Percentiles rank a stretch among this genome's conserved stretches.
phyloP scores from a whole-genome alignment of 352 stramenopile species.

The Thraustochytrium sp. region DNA sequence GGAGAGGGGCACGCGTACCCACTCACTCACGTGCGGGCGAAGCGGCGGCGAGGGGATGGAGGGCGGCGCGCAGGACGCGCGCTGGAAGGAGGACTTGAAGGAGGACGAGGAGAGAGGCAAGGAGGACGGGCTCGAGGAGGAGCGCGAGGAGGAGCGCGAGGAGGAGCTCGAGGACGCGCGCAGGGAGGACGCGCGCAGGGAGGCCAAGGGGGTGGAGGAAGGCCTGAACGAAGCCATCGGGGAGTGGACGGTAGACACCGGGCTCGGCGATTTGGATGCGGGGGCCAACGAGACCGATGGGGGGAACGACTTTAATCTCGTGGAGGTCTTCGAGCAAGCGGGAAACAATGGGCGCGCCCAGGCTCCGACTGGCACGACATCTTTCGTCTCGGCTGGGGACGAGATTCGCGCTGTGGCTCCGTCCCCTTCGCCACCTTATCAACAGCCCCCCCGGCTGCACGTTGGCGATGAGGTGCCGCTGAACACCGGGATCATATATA shows the following conservation, averaged over 20 bases:
- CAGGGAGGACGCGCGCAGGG: neutral
- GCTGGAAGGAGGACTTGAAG: neutral
- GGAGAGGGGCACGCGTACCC: neutral
- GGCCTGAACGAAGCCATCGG: neutral
- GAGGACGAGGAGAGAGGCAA: neutral
- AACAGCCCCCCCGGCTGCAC: no score
- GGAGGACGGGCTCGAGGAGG: neutral
- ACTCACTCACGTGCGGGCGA: neutral
- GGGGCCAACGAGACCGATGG: no score
- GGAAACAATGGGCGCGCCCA: no score
- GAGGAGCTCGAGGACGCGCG: neutral
- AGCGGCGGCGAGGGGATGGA: neutral
- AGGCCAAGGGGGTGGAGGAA: neutral
- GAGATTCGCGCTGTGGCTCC: no score
- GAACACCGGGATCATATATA: no score
- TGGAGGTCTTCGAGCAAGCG: no score
- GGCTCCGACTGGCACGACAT: no score
- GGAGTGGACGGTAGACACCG: neutral
- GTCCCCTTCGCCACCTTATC: no score
- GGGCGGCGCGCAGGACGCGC: neutral
- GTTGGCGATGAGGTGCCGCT: no score
- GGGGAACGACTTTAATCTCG: no score
- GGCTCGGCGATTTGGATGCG: neutral
- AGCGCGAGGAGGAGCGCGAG: neutral
- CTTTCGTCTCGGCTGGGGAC: no score